These are phyloP conservation scores for Microstegium vimineum DNA, from an alignment of 176 grass and related monocot genomes.

Conservation along the genomic window DNA sequence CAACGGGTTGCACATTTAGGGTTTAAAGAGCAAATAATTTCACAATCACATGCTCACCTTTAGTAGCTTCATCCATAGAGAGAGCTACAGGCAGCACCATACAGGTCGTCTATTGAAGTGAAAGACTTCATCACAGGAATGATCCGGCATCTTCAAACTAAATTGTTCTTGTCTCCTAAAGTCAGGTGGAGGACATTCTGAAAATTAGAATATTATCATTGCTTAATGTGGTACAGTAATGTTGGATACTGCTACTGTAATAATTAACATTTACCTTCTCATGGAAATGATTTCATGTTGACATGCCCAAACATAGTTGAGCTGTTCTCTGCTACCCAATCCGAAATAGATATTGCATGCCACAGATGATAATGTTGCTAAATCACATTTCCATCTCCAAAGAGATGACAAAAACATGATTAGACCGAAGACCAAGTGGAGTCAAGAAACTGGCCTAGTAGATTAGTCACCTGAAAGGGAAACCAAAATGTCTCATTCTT, in stretches of 20 bases:
- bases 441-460: constrained; percentile 61
- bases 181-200: background rate
- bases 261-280: background rate
- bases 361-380: background rate
- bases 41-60: constrained; percentile 14
- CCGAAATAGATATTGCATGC: background rate
- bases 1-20: background rate
- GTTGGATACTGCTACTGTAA: background rate
- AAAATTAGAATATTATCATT: constrained; percentile 3
- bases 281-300: background rate
- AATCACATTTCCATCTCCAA: constrained; percentile 1
- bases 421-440: constrained; percentile 65
- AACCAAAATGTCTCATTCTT: constrained; percentile 15
- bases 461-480: constrained; percentile 72
- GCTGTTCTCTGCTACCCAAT: background rate
- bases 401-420: constrained; percentile 13
- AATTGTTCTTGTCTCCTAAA: background rate
- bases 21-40: constrained; percentile 6
- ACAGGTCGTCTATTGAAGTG: background rate
- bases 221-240: background rate
- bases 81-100: background rate
- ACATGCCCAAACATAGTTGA: background rate
- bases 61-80: background rate
- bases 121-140: constrained; percentile 1
- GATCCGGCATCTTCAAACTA: background rate